These are phyloP conservation scores for Voacanga thouarsii DNA, from an alignment of 257 asterid genomes.

Conservation along the genomic window DNA sequence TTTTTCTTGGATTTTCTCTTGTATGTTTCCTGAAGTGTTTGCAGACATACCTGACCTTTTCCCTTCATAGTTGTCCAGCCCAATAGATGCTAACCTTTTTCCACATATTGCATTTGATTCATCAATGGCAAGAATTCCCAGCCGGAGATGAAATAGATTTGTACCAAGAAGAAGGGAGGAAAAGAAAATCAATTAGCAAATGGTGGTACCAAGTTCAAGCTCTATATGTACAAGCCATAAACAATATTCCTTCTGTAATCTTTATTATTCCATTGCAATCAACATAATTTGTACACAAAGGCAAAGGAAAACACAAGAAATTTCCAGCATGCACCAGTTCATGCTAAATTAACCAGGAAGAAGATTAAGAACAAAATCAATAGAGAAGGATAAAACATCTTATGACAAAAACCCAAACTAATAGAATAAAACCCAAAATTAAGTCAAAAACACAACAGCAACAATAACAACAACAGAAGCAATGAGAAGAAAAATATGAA, in stretches of 20 bases:
- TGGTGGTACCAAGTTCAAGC: neutral
- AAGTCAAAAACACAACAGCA: no score
- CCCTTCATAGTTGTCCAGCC: conserved; percentile 90
- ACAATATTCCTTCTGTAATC: neutral
- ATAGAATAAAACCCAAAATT: no score
- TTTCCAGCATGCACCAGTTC: neutral
- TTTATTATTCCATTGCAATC: neutral
- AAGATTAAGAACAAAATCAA: no score
- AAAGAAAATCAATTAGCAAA: conserved; percentile 7
- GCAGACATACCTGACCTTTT: no score
- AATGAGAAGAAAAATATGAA: no score
- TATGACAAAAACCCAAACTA: no score
- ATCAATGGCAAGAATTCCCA: conserved; percentile 97
- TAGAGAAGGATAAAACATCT: no score
- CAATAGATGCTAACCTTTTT: conserved; percentile 83
- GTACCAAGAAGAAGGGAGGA: conserved; percentile 29
- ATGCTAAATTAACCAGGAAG: no score
- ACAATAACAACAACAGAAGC: no score
- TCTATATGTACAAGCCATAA: neutral
- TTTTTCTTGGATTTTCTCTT: no score
- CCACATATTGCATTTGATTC: conserved; percentile 96
- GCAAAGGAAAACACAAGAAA: neutral
- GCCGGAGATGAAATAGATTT: conserved; percentile 94
- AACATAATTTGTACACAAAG: neutral
- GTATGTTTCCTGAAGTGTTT: no score